Evolutionary conservation across 1,284 basidiomycete genomes (phyloP).

Genomic region (Puccinia horiana): DNA sequence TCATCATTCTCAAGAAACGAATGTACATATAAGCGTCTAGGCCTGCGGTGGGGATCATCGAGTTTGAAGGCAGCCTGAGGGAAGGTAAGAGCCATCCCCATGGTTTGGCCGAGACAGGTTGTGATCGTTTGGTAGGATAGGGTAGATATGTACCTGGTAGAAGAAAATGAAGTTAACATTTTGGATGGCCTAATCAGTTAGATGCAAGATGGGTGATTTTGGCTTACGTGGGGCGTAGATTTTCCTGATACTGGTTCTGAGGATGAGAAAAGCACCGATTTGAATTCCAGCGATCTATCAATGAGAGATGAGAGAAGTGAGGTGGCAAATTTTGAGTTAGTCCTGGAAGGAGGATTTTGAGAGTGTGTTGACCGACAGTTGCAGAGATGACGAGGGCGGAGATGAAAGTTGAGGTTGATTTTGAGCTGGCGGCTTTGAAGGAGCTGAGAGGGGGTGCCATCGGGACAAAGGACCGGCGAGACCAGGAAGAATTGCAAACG

Average conservation of each 20-base stretch:
- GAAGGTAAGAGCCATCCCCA: constrained; percentile 59
- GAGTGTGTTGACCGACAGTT: neutral
- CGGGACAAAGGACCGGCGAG: neutral
- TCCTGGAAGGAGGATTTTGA: neutral
- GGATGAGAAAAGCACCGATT: constrained; percentile 58
- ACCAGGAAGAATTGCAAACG: neutral
- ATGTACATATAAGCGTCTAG: constrained; percentile 93
- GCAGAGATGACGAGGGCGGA: constrained; percentile 30
- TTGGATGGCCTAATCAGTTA: too few species aligned
- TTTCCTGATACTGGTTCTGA: constrained; percentile 58
- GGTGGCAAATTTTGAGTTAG: neutral
- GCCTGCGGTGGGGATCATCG: constrained; percentile 67
- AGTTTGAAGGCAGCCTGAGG: constrained; percentile 56
- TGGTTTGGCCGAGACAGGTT: constrained; percentile 57
- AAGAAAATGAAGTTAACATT: neutral
- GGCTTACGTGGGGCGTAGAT: constrained; percentile 59
- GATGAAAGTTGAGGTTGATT: constrained; percentile 41
- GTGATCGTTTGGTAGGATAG: constrained; percentile 54
- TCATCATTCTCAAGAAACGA: constrained; percentile 71
- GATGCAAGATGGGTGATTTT: too few species aligned
- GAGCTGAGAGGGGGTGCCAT: constrained; percentile 39
- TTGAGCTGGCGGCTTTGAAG: constrained; percentile 32
- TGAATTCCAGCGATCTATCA: constrained; percentile 56
- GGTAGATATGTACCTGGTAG: constrained; percentile 26
- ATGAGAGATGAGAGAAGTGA: neutral